phyloP scores from a whole-genome alignment of 306 rosid genomes.

The Glycine latifolia region DNA sequence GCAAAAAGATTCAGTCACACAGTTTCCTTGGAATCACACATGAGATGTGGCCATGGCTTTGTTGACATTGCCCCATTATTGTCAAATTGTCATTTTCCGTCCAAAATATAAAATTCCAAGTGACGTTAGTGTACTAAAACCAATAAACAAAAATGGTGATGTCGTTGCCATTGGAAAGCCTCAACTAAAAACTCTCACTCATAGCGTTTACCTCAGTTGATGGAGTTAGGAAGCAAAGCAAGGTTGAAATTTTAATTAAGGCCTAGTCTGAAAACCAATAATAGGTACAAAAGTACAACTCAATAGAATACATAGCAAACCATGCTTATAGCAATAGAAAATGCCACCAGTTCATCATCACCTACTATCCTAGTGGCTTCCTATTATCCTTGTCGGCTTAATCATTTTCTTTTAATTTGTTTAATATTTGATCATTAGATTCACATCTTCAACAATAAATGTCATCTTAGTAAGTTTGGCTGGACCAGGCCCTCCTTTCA shows the following conservation, averaged over 20 bases:
- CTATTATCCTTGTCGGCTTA: constrained; percentile 27
- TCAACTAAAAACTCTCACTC: constrained; percentile 11
- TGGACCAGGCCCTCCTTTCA: constrained; percentile 42
- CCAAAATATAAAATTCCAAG: constrained; percentile 40
- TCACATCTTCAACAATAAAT: constrained; percentile 51
- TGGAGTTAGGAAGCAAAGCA: not conserved
- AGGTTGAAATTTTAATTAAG: constrained; percentile 28
- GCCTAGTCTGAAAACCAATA: constrained; percentile 30
- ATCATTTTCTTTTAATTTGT: constrained; percentile 38
- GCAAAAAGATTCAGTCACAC: constrained; percentile 36
- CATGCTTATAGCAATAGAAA: constrained; percentile 47
- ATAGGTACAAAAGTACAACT: not conserved
- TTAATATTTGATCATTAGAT: constrained; percentile 37
- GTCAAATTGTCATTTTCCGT: constrained; percentile 48
- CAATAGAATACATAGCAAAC: constrained; percentile 29
- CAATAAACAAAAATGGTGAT: not conserved
- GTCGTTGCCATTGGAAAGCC: constrained; percentile 15
- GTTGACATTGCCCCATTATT: constrained; percentile 15
- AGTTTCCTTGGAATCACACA: constrained; percentile 38
- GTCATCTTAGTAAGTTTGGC: constrained; percentile 34
- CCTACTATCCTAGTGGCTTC: constrained; percentile 27
- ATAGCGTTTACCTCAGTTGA: constrained; percentile 19
- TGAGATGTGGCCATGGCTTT: constrained; percentile 28
- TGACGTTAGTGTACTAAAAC: constrained; percentile 43
- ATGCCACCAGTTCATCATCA: constrained; percentile 28